Base-by-base conservation (phyloP, 176 grass and related monocot genomes). In the Paspalum notatum region DNA sequence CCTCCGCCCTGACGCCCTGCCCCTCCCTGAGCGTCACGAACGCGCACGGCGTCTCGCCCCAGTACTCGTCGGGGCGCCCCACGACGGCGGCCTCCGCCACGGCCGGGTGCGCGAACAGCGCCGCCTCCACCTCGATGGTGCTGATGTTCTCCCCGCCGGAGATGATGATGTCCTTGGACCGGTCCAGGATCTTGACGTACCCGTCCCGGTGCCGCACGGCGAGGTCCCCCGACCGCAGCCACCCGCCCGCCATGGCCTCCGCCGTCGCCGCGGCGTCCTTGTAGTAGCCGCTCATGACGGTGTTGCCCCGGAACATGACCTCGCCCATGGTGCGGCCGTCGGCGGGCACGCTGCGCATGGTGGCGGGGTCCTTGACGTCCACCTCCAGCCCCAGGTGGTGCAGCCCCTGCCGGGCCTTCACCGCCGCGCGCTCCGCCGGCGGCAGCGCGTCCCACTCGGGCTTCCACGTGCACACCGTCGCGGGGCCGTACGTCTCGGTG, bases 71-170 rank as follows among this genome's bases (percentile, higher is more conserved):
- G 1, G 95, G 95, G 14, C 84, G 62, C 0, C 84, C 95, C 1
- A 98, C 95, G 0, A 95, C 95, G 0, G 95, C 95, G 4, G 86
- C 90, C 39, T 98, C 95, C 4, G 77, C 63, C 27, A 98, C 88
- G 0, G 86, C 90, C 32, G 90, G 92, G 74, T 98, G 95, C 9
- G 75, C 38, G 71, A 83, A 98, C 37, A 98, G 72, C 58, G 78
- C 86, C 3, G 92, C 86, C 85, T 98, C 95, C 27, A 98, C 90
- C 88, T 98, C 90, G 17, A 95, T 86, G 0, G 84, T 89, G 86
- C 95, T 98, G 60, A 98, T 95, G 54, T 98, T 98, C 92, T 98
- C 95, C 1, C 95, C 92, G 7, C 95, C 95, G 3, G 92, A 94
- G 66, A 98, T 94, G 62, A 98, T 86, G 32, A 98, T 86, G 80